Conservation (phyloP, 2,329 filamentous ascomycete genomes). For the Nectriaceae sp. region DNA sequence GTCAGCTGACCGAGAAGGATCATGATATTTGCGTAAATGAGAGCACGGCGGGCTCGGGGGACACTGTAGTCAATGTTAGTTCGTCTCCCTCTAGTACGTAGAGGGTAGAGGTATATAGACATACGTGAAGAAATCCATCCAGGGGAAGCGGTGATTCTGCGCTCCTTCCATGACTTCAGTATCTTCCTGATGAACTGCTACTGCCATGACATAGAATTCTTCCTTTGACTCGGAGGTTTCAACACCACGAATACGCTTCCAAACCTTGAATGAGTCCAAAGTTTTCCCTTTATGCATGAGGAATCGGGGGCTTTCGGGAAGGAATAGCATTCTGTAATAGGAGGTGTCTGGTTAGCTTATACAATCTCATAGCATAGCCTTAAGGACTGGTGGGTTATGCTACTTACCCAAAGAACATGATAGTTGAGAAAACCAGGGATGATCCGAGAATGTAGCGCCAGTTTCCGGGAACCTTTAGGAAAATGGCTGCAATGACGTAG, state of each 20-base stretch:
- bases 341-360: too few species aligned
- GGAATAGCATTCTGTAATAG: conserved; percentile 71
- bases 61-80: conserved; percentile 34
- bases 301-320: conserved; percentile 69
- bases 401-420: conserved; percentile 39
- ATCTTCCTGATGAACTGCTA: conserved; percentile 59
- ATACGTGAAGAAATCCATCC: conserved; percentile 72
- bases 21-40: conserved; percentile 71
- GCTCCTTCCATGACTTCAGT: conserved; percentile 51
- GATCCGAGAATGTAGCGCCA: conserved; percentile 76
- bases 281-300: conserved; percentile 65
- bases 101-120: neutral
- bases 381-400: conserved; percentile 35
- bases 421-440: conserved; percentile 65
- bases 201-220: conserved; percentile 73
- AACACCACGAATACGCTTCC: conserved; percentile 71
- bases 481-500: conserved; percentile 73
- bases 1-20: conserved; percentile 71
- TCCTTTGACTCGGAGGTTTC: conserved; percentile 58
- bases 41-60: conserved; percentile 64
- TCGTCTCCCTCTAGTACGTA: neutral
- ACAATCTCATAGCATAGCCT: too few species aligned
- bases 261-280: conserved; percentile 58
- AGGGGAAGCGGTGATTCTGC: conserved; percentile 60
- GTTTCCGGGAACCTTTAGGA: conserved; percentile 67